These are phyloP conservation scores for Ophiorrhiza pumila DNA, from an alignment of 257 asterid species.

Conservation along the genomic window DNA sequence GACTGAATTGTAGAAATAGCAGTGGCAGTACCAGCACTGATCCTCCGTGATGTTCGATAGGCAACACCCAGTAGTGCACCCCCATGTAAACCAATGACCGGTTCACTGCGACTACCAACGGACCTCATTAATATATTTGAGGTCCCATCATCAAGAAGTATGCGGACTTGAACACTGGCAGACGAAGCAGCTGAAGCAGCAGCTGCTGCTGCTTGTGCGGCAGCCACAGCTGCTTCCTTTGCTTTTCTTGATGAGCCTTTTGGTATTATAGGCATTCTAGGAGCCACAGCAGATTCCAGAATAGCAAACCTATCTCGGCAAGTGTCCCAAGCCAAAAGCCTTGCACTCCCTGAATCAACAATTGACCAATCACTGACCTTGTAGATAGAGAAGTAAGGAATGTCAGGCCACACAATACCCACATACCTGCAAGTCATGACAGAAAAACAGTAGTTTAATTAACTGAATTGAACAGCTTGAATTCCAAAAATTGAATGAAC, in stretches of 20 bases:
- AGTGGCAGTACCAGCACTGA: slow-evolving; percentile 73
- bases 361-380: slow-evolving; percentile 97
- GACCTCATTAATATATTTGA: slow-evolving; percentile 94
- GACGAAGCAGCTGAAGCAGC: slow-evolving; percentile 93
- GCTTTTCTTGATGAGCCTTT: slow-evolving; percentile 95
- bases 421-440: slow-evolving; percentile 63
- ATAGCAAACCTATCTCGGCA: slow-evolving; percentile 91
- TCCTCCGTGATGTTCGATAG: slow-evolving; percentile 87
- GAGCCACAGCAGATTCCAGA: slow-evolving; percentile 77
- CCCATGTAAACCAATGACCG: slow-evolving; percentile 86
- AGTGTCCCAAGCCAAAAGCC: slow-evolving; percentile 95
- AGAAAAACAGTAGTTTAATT: slow-evolving; percentile 15
- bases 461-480: not conserved
- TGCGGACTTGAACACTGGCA: slow-evolving; percentile 94
- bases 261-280: slow-evolving; percentile 87
- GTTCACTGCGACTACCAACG: slow-evolving; percentile 91
- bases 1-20: slow-evolving; percentile 86
- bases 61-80: slow-evolving; percentile 95
- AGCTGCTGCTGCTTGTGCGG: slow-evolving; percentile 89
- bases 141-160: slow-evolving; percentile 92
- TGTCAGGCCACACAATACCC: slow-evolving; percentile 97
- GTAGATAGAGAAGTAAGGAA: slow-evolving; percentile 88
- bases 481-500: not conserved
- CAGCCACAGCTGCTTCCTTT: slow-evolving; percentile 96
- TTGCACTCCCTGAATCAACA: slow-evolving; percentile 98